Evolutionary conservation across 371 early-diverging fungal genomes (phyloP).

Genomic region (Caulochytrium protostelioides): DNA sequence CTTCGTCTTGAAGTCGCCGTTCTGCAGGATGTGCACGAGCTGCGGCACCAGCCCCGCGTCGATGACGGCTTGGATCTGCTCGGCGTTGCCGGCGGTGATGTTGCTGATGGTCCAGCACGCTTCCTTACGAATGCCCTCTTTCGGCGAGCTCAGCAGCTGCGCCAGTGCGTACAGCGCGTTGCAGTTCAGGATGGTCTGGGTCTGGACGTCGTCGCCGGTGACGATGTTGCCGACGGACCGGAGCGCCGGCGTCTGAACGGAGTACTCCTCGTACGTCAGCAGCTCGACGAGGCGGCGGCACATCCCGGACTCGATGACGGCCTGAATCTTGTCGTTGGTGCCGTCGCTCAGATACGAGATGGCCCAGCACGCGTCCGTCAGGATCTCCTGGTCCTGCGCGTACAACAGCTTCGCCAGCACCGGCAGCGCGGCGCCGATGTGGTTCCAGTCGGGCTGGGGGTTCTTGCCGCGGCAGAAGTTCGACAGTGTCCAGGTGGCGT

Average conservation of each 20-base stretch:
- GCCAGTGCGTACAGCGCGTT: conserved; percentile 67
- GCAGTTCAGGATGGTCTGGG: conserved; percentile 83
- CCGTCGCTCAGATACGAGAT: conserved; percentile 97
- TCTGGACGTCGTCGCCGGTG: conserved; percentile 94
- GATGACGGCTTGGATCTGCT: conserved; percentile 80
- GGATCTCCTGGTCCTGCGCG: conserved; percentile 80
- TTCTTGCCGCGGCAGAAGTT: conserved; percentile 98
- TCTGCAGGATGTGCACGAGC: conserved; percentile 63
- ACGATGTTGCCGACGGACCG: conserved; percentile 98
- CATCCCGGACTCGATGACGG: conserved; percentile 88
- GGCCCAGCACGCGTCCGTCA: conserved; percentile 98
- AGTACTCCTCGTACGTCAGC: conserved; percentile 35
- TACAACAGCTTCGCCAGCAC: conserved; percentile 74
- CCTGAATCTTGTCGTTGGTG: conserved; percentile 79
- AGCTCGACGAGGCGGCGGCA: conserved; percentile 81
- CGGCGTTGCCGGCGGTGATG: conserved; percentile 97
- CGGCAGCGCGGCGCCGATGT: conserved; percentile 69
- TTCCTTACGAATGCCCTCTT: conserved; percentile 94
- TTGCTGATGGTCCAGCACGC: conserved; percentile 99
- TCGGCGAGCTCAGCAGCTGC: conserved; percentile 55
- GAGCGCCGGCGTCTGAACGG: conserved; percentile 93
- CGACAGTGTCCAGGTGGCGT: conserved; percentile 97
- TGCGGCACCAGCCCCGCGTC: conserved; percentile 84
- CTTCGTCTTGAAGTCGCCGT: conserved; percentile 89
- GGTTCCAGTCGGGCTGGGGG: conserved; percentile 80